phyloP scores from a whole-genome alignment of 2,329 filamentous ascomycete species.

The Ophiostoma tasmaniense region DNA sequence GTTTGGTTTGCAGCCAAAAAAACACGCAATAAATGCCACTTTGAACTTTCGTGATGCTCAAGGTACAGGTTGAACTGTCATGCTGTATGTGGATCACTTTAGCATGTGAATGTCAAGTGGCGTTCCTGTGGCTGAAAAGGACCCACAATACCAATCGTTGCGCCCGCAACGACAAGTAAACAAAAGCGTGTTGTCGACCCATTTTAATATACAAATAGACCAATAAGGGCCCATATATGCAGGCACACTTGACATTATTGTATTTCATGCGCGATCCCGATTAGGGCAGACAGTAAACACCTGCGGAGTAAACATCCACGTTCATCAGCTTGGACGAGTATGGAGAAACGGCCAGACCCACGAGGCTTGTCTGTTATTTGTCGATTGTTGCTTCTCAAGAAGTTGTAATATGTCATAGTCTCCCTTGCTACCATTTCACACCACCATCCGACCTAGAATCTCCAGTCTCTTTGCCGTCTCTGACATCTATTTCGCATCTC shows the following conservation, averaged over 20 bases:
- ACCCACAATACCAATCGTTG: conserved; percentile 9
- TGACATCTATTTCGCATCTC: neutral
- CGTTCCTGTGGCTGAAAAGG: neutral
- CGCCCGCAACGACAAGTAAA: conserved; percentile 20
- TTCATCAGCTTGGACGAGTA: neutral
- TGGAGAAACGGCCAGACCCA: conserved; percentile 2
- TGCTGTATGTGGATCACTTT: neutral
- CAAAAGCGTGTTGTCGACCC: conserved; percentile 6
- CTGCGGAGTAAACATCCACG: conserved; percentile 2
- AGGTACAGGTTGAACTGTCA: neutral
- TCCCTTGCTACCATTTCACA: neutral
- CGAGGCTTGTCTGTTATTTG: neutral
- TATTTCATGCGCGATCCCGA: neutral
- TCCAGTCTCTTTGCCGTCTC: neutral
- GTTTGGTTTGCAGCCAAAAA: neutral
- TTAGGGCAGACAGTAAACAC: neutral
- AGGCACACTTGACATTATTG: neutral
- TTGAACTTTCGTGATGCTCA: neutral
- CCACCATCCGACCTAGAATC: neutral
- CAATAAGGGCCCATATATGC: neutral
- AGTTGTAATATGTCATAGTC: neutral
- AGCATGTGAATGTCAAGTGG: conserved; percentile 14
- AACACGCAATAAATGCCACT: neutral
- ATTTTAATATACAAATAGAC: neutral
- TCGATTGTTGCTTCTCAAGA: neutral